Evolutionary conservation across 2,329 filamentous ascomycete genomes (phyloP), one percentile per base, ranked within the genome.

Genomic region (Penicillium corylophilum): DNA sequence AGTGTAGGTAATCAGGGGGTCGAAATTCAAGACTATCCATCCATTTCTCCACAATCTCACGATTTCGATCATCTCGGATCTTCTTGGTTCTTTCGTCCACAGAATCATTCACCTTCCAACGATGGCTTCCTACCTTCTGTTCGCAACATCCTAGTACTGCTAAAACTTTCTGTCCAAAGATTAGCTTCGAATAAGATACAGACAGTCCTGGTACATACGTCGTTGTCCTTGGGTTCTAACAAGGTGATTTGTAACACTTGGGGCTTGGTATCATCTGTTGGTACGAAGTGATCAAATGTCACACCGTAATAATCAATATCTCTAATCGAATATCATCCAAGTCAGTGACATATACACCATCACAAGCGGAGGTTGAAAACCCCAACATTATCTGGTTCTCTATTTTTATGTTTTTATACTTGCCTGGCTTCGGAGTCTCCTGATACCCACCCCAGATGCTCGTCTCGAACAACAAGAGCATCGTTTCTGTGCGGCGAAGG

Each of bases 201-300:
- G 41, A 28, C 26, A 12, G 61, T 56, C 31, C 73, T 75, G 24
- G 44, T 70, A 55, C 72, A 74, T 23, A 47, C 55, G 2, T 66
- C 69, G 36, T 54, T 50, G 53, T 70, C 64, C 16, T 76, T 72
- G 23, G 72, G 58, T 64, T 77, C 73, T 43, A 72, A 59, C 44
- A 77, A 74, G 40, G 74, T 76, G 40, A 77, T 71, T 56, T 73
- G 68, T 16, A 77, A 53, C 1, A 75, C 70, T 50, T 76, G 71
- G n/a, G 71, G 74, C 51, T 72, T 58, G 22, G 33, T 36, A 43
- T 77, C 67, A 33, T 71, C 50, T 13, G 31, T 16, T 26, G 48
- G 41, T 23, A 48, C 45, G 9, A 50, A 45, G 45, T 56, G 53
- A 45, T 55, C 50, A 24, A 50, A 55, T 42, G 53, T 54, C 15